These are phyloP conservation scores for Entrophospora sp. DNA, from an alignment of 192 early-diverging fungal genomes.

Conservation along the genomic window DNA sequence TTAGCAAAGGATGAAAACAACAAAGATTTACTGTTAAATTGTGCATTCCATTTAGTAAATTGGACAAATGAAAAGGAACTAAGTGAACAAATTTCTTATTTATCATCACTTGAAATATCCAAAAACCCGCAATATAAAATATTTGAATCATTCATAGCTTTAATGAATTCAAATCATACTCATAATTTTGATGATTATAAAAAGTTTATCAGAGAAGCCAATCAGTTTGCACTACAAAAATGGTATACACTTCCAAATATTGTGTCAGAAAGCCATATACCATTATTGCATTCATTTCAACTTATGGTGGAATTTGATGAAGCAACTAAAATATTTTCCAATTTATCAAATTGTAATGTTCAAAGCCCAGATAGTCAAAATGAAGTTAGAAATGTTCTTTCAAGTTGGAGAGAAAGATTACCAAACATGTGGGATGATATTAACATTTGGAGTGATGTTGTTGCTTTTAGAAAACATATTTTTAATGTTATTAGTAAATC, in stretches of 20 bases:
- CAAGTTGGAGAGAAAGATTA: slow-evolving; percentile 94
- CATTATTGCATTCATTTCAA: slow-evolving; percentile 88
- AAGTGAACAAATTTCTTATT: slow-evolving; percentile 55
- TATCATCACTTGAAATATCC: slow-evolving; percentile 48
- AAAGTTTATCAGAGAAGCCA: slow-evolving; percentile 76
- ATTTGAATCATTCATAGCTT: slow-evolving; percentile 78
- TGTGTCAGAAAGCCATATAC: slow-evolving; percentile 80
- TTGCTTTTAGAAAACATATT: slow-evolving; percentile 96
- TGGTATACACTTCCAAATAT: slow-evolving; percentile 87
- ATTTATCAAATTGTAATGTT: slow-evolving; percentile 56
- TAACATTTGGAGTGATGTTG: slow-evolving; percentile 94
- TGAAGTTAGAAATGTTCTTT: slow-evolving; percentile 82
- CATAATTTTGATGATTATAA: slow-evolving; percentile 58
- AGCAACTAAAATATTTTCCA: slow-evolving; percentile 87
- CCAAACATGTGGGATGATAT: slow-evolving; percentile 98
- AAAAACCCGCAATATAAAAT: slow-evolving; percentile 66
- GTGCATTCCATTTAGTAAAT: slow-evolving; percentile 91
- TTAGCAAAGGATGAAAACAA: slow-evolving; percentile 85
- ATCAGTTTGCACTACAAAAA: slow-evolving; percentile 70
- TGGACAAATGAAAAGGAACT: slow-evolving; percentile 79
- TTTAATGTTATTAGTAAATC: slow-evolving; percentile 95
- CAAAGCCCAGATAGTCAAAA: slow-evolving; percentile 53
- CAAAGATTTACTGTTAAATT: slow-evolving; percentile 79
- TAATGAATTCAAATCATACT: slow-evolving; percentile 61
- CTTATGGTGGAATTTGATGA: slow-evolving; percentile 93